Percentiles rank a stretch among this genome's conserved stretches.
Conservation (phyloP, 768 basidiomycete genomes). For the Solioccasus polychromus region DNA sequence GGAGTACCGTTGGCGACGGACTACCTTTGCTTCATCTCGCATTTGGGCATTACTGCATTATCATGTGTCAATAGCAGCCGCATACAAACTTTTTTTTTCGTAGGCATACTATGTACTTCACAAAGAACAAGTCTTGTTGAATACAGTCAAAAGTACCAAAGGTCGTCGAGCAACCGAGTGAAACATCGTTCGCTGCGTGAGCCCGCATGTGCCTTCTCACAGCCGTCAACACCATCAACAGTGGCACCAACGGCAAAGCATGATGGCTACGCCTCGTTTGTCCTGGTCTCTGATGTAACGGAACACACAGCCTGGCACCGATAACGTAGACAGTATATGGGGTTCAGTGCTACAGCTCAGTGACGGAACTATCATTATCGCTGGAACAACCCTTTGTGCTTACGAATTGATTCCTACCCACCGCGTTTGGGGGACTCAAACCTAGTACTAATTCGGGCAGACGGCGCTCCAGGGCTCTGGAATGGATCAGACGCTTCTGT, state of each 20-base stretch:
- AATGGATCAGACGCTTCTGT: conserved; percentile 32
- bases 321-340: conserved; percentile 4
- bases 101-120: conserved; percentile 38
- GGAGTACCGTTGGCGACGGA: conserved; percentile 20
- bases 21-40: conserved; percentile 28
- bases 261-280: conserved; percentile 1
- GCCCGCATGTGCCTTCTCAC: conserved; percentile 8
- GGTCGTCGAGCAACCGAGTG: background rate
- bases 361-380: conserved; percentile 10
- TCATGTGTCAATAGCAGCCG: conserved; percentile 38
- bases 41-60: conserved; percentile 28
- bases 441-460: conserved; percentile 11
- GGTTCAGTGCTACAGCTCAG: conserved; percentile 3
- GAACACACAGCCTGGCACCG: conserved; percentile 20
- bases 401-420: background rate
- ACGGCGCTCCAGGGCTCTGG: background rate
- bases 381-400: conserved; percentile 3
- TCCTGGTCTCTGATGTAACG: conserved; percentile 6
- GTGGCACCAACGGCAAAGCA: background rate
- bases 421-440: conserved; percentile 23
- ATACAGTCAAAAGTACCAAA: conserved; percentile 12
- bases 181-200: conserved; percentile 8
- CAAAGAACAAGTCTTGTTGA: conserved; percentile 29
- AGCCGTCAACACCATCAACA: conserved; percentile 4
- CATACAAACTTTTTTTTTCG: conserved; percentile 27